Evolutionary conservation across 2,329 filamentous ascomycete genomes (phyloP), one percentile per base, ranked within the genome.

Genomic region (Paecilomyces niveus): DNA sequence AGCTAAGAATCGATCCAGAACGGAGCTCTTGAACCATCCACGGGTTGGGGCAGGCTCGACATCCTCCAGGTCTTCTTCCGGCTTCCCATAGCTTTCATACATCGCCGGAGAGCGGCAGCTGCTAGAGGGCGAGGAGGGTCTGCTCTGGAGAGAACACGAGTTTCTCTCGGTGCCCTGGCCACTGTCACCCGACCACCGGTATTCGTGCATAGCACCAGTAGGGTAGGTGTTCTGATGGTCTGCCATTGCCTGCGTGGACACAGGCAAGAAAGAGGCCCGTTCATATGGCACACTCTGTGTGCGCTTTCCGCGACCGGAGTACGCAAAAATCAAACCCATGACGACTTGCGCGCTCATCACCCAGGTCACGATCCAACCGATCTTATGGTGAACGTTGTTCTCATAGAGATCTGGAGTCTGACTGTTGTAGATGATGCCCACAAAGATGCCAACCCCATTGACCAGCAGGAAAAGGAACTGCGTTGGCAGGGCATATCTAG

Each of bases 331-430:
- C 57, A 91, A 70, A 54, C 85, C 84, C 70, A 96, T 78, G 45
- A 88, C 67, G 15, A 88, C 81, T 76, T 96, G 93, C 0, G 82
- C 85, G 56, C 80, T 81, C 10, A 89, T 80, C 3, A 92, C 79
- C 80, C 85, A 89, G 2, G 89, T 93, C 31, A 88, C 81, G 50
- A 90, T 80, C 93, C 93, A 97, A 57, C 92, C 92, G 51, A 93
- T 82, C 72, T 89, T 92, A 77, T 92, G 87, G 72, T 97, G 92
- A n/a, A 88, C 84, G 70, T 96, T 96, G 70, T 89, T 87, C 32
- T 86, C 86, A 71, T 96, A 97, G 22, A 97, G 78, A 69, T 96
- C 90, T 0, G 92, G 91, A 0, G 91, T 96, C 62, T 83, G 85
- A 59, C 83, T 81, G 71, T 94, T 91, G 78, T 96, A 96, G 33